phyloP scores from a whole-genome alignment of 495 filamentous ascomycete genomes.

The Tuber borchii region DNA sequence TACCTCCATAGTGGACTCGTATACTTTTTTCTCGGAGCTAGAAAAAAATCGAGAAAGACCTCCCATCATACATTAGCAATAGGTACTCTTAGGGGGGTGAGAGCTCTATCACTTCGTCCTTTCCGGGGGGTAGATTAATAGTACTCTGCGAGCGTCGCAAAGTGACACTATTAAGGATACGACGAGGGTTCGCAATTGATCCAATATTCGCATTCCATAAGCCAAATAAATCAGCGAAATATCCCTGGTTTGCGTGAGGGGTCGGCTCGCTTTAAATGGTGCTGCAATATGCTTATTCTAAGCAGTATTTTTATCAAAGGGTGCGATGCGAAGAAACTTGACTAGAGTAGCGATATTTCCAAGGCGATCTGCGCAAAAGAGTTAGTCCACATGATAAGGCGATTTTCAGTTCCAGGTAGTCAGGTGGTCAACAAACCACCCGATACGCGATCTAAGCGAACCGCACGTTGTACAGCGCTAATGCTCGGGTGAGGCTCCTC shows the following conservation, averaged over 20 bases:
- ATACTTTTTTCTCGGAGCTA: conserved; percentile 50
- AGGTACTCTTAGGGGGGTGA: not conserved
- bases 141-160: conserved; percentile 87
- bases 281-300: conserved; percentile 72
- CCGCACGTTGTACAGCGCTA: too few species aligned
- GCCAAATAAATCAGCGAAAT: conserved; percentile 8
- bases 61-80: conserved; percentile 11
- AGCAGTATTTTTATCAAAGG: conserved; percentile 62
- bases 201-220: conserved; percentile 58
- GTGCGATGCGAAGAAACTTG: too few species aligned
- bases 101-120: conserved; percentile 58
- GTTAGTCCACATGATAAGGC: conserved; percentile 6
- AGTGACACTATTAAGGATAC: conserved; percentile 89
- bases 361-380: conserved; percentile 59
- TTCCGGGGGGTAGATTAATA: conserved; percentile 69
- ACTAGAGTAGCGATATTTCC: conserved; percentile 91
- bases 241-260: not conserved
- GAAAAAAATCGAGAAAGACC: conserved; percentile 55
- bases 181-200: conserved; percentile 72
- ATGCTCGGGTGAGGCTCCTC: too few species aligned
- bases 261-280: conserved; percentile 63
- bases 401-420: too few species aligned
- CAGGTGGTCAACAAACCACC: too few species aligned
- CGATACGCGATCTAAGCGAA: too few species aligned
- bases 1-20: conserved; percentile 53